These are phyloP conservation scores for Pseudotsuga menziesii DNA, from an alignment of 75 land plant species.

Conservation along the genomic window DNA sequence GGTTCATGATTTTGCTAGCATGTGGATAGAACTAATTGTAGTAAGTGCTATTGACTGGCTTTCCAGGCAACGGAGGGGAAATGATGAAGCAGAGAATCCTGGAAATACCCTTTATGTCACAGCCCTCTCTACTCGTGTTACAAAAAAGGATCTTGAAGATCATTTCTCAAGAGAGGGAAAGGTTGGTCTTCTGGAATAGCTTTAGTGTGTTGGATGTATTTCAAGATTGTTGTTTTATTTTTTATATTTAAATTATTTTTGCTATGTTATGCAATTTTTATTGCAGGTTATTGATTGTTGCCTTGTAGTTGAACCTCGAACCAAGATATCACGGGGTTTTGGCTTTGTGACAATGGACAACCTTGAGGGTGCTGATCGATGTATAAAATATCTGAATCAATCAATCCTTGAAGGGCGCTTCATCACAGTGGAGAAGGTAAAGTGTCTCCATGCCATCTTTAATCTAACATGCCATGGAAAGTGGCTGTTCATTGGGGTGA, in stretches of 20 bases:
- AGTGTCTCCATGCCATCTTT: neutral
- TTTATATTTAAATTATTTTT: neutral
- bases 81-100: constrained; percentile 39
- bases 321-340: constrained; percentile 93
- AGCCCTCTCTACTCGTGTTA: constrained; percentile 67
- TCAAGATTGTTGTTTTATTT: neutral
- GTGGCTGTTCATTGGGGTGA: constrained; percentile 10
- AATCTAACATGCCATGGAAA: neutral
- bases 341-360: constrained; percentile 87
- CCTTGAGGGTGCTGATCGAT: constrained; percentile 81
- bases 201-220: neutral
- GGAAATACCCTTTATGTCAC: constrained; percentile 86
- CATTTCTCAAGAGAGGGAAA: constrained; percentile 80
- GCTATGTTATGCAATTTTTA: neutral
- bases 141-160: constrained; percentile 68
- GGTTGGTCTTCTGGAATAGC: constrained; percentile 24
- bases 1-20: neutral
- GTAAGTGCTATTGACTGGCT: neutral
- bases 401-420: constrained; percentile 92
- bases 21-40: neutral
- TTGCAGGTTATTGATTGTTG: constrained; percentile 68
- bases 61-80: constrained; percentile 17
- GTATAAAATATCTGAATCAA: constrained; percentile 83
- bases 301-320: constrained; percentile 84
- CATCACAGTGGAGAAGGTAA: constrained; percentile 95